Evolutionary conservation across 495 filamentous ascomycete species (phyloP).

Genomic region (Jackrogersella minutella): DNA sequence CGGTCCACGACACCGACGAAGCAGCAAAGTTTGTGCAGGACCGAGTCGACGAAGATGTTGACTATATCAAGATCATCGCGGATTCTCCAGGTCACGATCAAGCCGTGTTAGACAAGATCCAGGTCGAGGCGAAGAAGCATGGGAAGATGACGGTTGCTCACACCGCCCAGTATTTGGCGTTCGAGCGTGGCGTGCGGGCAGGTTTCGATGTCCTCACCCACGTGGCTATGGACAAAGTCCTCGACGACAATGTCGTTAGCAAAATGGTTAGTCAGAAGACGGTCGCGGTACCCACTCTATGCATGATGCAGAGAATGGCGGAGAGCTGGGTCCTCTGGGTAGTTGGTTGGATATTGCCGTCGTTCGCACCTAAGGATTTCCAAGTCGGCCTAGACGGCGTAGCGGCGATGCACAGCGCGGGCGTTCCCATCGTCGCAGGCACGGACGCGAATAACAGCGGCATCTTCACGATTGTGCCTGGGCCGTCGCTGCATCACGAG

Average conservation of each 20-base stretch:
- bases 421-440: slow-evolving; percentile 44
- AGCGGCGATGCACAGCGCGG: slow-evolving; percentile 31
- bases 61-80: slow-evolving; percentile 52
- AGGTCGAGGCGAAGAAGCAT: slow-evolving; percentile 31
- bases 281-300: slow-evolving; percentile 44
- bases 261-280: slow-evolving; percentile 33
- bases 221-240: slow-evolving; percentile 38
- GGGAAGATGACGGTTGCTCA: slow-evolving; percentile 42
- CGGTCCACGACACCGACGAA: slow-evolving; percentile 42
- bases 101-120: slow-evolving; percentile 38
- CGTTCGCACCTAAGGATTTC: slow-evolving; percentile 23
- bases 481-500: slow-evolving; percentile 39
- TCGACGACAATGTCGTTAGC: slow-evolving; percentile 28
- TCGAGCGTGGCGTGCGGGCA: slow-evolving; percentile 37
- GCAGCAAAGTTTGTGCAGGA: slow-evolving; percentile 44
- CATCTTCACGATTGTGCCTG: slow-evolving; percentile 31
- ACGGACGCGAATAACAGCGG: slow-evolving; percentile 43
- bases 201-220: slow-evolving; percentile 45
- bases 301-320: slow-evolving; percentile 38
- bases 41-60: slow-evolving; percentile 41
- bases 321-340: slow-evolving; percentile 33
- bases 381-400: slow-evolving; percentile 34
- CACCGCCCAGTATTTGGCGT: slow-evolving; percentile 34
- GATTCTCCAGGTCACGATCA: slow-evolving; percentile 45
- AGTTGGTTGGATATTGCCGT: slow-evolving; percentile 13